Percentiles rank a stretch among this genome's conserved stretches.
Evolutionary conservation across 192 early-diverging fungal genomes (phyloP).

Genomic region (Pilaira anomala): DNA sequence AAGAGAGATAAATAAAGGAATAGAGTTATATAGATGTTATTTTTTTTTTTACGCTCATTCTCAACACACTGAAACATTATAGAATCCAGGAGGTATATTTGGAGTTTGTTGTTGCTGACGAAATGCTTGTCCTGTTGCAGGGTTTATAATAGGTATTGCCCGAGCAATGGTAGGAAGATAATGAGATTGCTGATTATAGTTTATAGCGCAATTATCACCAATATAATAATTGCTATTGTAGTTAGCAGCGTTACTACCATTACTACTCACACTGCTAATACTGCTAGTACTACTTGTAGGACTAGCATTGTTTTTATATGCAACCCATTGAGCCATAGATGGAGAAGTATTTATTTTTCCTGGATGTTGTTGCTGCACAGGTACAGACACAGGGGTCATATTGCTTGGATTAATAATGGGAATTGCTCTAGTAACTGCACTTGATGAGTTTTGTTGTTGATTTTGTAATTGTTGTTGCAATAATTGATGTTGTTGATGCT

Average conservation of each 20-base stretch:
- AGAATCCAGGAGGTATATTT: conserved; percentile 13
- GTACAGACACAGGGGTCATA: conserved; percentile 44
- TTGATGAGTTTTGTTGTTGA: neutral
- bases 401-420: conserved; percentile 50
- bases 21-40: neutral
- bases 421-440: conserved; percentile 37
- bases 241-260: neutral
- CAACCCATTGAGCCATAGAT: too few relatives aligned
- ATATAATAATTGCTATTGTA: neutral
- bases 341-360: too few relatives aligned
- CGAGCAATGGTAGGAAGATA: conserved; percentile 6
- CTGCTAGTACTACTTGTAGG: neutral
- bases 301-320: neutral
- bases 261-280: neutral
- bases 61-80: conserved; percentile 4
- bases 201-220: neutral
- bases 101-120: conserved; percentile 2
- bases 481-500: too few relatives aligned
- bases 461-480: too few relatives aligned
- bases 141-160: neutral
- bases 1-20: neutral
- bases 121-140: neutral
- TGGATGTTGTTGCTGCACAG: neutral
- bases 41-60: neutral
- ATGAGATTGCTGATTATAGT: neutral